Evolutionary conservation across 2,329 filamentous ascomycete species (phyloP).

Genomic region (Verticillium longisporum): DNA sequence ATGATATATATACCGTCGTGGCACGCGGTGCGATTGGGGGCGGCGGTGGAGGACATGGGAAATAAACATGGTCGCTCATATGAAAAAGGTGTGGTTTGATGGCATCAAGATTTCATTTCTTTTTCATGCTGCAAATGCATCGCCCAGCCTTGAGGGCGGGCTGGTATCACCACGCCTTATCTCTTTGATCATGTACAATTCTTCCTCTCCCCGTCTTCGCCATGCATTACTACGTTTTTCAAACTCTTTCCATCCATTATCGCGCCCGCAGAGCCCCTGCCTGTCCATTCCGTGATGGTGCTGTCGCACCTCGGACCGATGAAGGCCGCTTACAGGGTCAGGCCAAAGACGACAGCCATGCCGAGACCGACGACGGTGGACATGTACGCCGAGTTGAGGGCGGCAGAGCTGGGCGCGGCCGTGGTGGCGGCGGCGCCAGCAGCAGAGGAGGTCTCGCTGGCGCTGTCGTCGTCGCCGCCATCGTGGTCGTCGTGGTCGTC

Average conservation of each 20-base stretch:
- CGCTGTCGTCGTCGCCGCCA: conserved; percentile 9
- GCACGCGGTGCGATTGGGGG: not conserved
- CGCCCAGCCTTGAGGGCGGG: not conserved
- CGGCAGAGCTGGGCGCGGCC: conserved; percentile 3
- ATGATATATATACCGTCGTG: not conserved
- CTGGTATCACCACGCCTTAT: not conserved
- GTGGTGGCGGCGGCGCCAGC: conserved; percentile 4
- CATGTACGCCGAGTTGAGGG: conserved; percentile 10
- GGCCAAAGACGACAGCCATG: conserved; percentile 26
- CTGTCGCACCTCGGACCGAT: not conserved
- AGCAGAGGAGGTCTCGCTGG: not conserved
- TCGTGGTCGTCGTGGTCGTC: conserved; percentile 3
- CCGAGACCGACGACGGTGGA: conserved; percentile 26
- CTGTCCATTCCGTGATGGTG: not conserved
- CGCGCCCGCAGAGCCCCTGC: not conserved
- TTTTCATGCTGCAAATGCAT: not conserved
- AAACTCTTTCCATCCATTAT: not conserved
- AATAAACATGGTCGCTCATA: not conserved
- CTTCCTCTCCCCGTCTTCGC: not conserved
- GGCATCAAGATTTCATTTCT: not conserved
- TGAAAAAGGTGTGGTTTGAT: not conserved
- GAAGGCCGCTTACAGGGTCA: conserved; percentile 23
- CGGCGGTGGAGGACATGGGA: not conserved
- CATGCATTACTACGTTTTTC: not conserved
- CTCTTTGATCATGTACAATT: not conserved